Conservation (phyloP, 768 basidiomycete species). For the Russula griseocarnosa region DNA sequence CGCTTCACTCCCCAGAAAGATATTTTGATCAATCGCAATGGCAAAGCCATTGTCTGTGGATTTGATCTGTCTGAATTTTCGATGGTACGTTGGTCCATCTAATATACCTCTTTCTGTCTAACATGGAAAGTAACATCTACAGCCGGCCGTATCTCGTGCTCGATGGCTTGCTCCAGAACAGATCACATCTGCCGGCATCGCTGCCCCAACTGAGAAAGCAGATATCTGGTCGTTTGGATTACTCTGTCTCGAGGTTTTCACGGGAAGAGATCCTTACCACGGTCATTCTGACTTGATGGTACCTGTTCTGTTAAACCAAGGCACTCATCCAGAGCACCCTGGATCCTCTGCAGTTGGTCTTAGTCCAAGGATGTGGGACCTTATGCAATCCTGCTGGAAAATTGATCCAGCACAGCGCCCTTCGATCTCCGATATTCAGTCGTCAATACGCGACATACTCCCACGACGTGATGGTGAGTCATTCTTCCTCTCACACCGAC, state of each 20-base stretch:
- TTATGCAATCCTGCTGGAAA: slow-evolving; percentile 22
- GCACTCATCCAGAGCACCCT: slow-evolving; percentile 10
- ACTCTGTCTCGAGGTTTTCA: slow-evolving; percentile 21
- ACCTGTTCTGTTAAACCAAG: slow-evolving; percentile 4
- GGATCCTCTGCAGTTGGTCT: slow-evolving; percentile 3
- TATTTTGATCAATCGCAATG: slow-evolving; percentile 42
- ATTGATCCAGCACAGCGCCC: slow-evolving; percentile 1
- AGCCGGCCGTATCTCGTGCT: slow-evolving; percentile 24
- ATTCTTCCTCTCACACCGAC: background rate
- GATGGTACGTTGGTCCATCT: slow-evolving; percentile 2
- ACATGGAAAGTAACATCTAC: slow-evolving; percentile 13
- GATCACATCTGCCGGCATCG: background rate
- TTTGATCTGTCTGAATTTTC: slow-evolving; percentile 40
- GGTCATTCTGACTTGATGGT: slow-evolving; percentile 8
- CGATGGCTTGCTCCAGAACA: slow-evolving; percentile 23
- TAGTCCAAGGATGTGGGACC: slow-evolving; percentile 20
- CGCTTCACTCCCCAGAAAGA: slow-evolving; percentile 37
- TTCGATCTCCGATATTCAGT: slow-evolving; percentile 6
- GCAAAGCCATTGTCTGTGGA: slow-evolving; percentile 43
- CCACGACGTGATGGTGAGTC: slow-evolving; percentile 5
- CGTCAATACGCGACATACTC: background rate
- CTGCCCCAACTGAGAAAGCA: slow-evolving; percentile 4
- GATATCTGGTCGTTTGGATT: slow-evolving; percentile 24
- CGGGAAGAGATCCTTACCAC: slow-evolving; percentile 16
- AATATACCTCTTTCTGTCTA: background rate